These are phyloP conservation scores for Backusella psychrophila DNA, from an alignment of 192 early-diverging fungal genomes.

Conservation along the genomic window DNA sequence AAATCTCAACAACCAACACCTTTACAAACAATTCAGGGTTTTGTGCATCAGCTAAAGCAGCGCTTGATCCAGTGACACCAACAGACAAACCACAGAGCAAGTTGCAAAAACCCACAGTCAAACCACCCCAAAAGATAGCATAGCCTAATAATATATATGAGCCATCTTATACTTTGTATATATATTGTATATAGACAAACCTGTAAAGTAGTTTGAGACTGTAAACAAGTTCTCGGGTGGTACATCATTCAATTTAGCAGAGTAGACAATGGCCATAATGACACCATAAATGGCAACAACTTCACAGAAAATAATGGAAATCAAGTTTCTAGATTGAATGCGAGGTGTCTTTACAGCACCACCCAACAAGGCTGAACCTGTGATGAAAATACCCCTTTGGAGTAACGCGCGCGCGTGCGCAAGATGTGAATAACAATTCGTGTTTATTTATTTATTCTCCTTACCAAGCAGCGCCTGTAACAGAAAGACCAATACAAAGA, in stretches of 20 bases:
- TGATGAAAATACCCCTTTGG: constrained; percentile 90
- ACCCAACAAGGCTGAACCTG: constrained; percentile 84
- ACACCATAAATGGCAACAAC: constrained; percentile 99
- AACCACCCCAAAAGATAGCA: constrained; percentile 92
- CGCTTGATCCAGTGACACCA: constrained; percentile 89
- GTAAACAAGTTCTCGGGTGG: constrained; percentile 43
- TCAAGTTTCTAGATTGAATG: constrained; percentile 95
- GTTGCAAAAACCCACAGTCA: constrained; percentile 92
- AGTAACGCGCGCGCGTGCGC: not conserved
- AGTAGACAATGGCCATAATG: constrained; percentile 97
- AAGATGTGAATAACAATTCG: not conserved
- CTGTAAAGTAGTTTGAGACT: constrained; percentile 72
- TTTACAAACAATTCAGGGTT: constrained; percentile 95
- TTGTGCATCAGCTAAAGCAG: constrained; percentile 92
- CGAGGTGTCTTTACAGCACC: constrained; percentile 87
- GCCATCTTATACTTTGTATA: not conserved
- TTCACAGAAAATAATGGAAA: constrained; percentile 99
- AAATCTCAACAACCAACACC: constrained; percentile 95
- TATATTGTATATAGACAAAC: constrained; percentile 38
- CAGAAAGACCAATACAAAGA: constrained; percentile 84
- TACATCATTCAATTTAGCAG: constrained; percentile 73
- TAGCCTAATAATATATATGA: constrained; percentile 50
- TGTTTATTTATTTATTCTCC: not conserved
- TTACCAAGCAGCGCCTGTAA: constrained; percentile 94
- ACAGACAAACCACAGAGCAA: constrained; percentile 91